Conservation (phyloP, 192 early-diverging fungal genomes). For the Ambispora gerdemannii region DNA sequence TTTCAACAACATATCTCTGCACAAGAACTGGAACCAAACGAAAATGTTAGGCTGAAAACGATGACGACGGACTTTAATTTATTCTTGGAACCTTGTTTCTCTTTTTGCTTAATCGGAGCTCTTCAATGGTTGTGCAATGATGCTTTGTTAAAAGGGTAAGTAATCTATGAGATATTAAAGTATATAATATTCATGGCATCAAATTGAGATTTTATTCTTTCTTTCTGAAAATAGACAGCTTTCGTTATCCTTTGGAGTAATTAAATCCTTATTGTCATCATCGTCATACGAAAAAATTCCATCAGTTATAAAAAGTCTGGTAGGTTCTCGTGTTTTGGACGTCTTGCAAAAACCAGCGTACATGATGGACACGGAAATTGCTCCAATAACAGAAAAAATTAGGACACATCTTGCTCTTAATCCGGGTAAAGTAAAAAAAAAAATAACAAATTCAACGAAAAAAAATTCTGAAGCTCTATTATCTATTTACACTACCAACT, state of each 20-base stretch:
- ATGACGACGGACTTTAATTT: background rate
- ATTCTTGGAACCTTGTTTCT: constrained; percentile 18
- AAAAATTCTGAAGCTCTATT: too few relatives aligned
- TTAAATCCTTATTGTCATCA: background rate
- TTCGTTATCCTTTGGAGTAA: background rate
- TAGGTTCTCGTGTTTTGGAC: background rate
- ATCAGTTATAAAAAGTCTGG: background rate
- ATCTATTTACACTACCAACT: too few relatives aligned
- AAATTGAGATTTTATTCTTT: too few relatives aligned
- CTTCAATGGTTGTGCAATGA: constrained; percentile 30
- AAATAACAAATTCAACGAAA: too few relatives aligned
- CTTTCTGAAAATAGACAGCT: background rate
- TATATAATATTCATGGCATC: too few relatives aligned
- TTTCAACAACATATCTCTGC: background rate
- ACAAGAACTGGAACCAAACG: background rate
- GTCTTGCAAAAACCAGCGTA: background rate
- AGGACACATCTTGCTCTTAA: too few relatives aligned
- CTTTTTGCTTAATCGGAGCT: constrained; percentile 20
- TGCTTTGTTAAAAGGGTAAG: constrained; percentile 22
- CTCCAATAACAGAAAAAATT: background rate
- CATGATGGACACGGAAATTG: background rate
- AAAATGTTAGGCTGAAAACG: background rate
- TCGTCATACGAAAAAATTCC: constrained; percentile 6
- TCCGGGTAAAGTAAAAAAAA: too few relatives aligned
- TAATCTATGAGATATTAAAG: background rate